Evolutionary conservation across 2,329 filamentous ascomycete genomes (phyloP).

Genomic region (Xylariaceae sp.): DNA sequence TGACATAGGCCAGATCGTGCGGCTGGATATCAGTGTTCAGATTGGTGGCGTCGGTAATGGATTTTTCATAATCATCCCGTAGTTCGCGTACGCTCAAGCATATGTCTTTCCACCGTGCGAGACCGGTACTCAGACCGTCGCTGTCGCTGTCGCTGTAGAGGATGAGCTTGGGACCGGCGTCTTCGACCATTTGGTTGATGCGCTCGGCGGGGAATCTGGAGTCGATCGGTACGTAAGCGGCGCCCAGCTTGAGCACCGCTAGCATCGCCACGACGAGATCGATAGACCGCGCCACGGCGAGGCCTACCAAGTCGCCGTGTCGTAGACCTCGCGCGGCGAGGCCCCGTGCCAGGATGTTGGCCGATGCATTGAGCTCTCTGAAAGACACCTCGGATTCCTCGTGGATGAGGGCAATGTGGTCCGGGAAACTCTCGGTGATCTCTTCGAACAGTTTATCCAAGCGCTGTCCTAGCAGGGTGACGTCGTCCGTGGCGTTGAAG

Average conservation of each 20-base stretch:
- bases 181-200: constrained; percentile 25
- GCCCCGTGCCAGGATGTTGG: constrained; percentile 19
- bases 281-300: constrained; percentile 25
- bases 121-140: constrained; percentile 2
- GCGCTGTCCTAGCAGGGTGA: constrained; percentile 2
- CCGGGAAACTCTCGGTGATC: background rate
- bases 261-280: constrained; percentile 23
- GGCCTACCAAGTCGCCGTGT: constrained; percentile 24
- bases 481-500: constrained; percentile 4
- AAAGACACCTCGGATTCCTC: constrained; percentile 10
- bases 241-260: constrained; percentile 27
- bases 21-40: constrained; percentile 9
- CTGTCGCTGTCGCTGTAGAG: constrained; percentile 8
- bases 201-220: constrained; percentile 25
- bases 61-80: constrained; percentile 6
- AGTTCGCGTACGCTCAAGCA: constrained; percentile 18
- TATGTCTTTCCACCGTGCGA: constrained; percentile 13
- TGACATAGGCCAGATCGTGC: constrained; percentile 28
- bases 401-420: constrained; percentile 5
- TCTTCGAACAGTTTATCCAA: constrained; percentile 7
- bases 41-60: constrained; percentile 5
- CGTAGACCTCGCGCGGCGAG: constrained; percentile 17
- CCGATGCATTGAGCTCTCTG: constrained; percentile 19
- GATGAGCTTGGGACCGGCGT: constrained; percentile 24
- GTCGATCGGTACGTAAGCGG: constrained; percentile 30